Base-by-base conservation (phyloP, 495 filamentous ascomycete genomes). In the Penicillium salamii region DNA sequence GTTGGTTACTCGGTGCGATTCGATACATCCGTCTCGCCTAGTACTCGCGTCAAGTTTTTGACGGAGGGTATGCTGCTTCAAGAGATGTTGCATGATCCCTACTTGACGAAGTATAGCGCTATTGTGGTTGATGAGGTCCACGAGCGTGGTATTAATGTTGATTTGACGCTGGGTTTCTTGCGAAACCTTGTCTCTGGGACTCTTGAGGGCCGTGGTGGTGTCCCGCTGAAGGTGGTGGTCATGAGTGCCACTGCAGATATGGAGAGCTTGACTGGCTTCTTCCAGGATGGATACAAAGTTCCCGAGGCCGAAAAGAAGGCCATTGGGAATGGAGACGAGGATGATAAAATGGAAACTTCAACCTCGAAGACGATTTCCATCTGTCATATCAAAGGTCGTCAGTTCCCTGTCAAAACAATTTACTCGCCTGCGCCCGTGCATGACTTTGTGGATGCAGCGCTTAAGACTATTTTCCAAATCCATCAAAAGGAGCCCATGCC, bases 221-320 rank as follows among this genome's bases (percentile, higher is more conserved):
- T 88, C 34, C 81, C 86, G 1, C 70, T 97, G 49, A 97, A 96
- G 62, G 85, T 96, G 8, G 80, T 95, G 13, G 81, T 97, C 55
- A 99, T 99, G 95, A 96, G 90, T 72, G 95, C 95, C 41, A 99
- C 95, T 13, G 87, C 89, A 14, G 90, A 97, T 65, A 82, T 93
- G 54, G 86, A 90, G 49, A 82, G 72, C 46, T 78, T 97, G 20
- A 75, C 80, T 34, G 69, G 72, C 1, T 97, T 96, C 67, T 96
- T 96, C 60, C 76, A 78, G 35, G 71, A 70, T 11, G 75, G 65
- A 11, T 69, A 49, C 26, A 66, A 48, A 33, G 6, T 56, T 15
- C 42, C 51, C 15, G 33, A 32, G 19, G 31, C 54, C 43, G 42
- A 50, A 32, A 39, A 45, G 41, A 67, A 57, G 40, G 28, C 37